phyloP scores from a whole-genome alignment of 2,329 filamentous ascomycete genomes.

The Alternaria panax region DNA sequence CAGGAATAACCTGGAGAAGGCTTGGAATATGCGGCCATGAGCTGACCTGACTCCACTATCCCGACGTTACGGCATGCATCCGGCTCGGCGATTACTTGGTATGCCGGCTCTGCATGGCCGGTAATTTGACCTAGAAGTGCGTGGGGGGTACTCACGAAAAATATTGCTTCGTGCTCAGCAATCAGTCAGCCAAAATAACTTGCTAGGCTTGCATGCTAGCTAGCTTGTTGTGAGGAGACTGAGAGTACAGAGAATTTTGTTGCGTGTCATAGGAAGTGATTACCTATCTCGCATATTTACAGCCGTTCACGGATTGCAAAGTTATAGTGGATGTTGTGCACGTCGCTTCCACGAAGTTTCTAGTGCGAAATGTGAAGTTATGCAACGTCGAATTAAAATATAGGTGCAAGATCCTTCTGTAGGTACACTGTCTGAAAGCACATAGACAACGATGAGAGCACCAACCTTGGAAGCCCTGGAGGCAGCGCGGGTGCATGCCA shows the following conservation, averaged over 20 bases:
- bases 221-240: neutral
- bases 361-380: neutral
- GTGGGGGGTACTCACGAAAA: neutral
- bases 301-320: neutral
- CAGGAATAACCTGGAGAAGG: neutral
- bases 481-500: too few relatives aligned
- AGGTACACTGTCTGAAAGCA: too few relatives aligned
- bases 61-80: conserved; percentile 13
- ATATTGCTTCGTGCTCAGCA: neutral
- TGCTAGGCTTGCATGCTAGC: neutral
- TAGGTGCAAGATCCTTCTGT: neutral
- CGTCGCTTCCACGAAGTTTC: neutral
- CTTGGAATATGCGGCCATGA: conserved; percentile 19
- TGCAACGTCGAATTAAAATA: neutral
- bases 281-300: neutral
- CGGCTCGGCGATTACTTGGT: neutral
- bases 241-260: neutral
- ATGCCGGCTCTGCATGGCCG: neutral
- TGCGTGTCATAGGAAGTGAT: neutral
- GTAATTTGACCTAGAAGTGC: neutral
- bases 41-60: conserved; percentile 6
- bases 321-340: neutral
- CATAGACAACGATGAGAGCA: too few relatives aligned
- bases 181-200: neutral
- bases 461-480: too few relatives aligned